These are phyloP conservation scores for Lepidium sativum DNA, from an alignment of 345 rosid genomes.

Conservation along the genomic window DNA sequence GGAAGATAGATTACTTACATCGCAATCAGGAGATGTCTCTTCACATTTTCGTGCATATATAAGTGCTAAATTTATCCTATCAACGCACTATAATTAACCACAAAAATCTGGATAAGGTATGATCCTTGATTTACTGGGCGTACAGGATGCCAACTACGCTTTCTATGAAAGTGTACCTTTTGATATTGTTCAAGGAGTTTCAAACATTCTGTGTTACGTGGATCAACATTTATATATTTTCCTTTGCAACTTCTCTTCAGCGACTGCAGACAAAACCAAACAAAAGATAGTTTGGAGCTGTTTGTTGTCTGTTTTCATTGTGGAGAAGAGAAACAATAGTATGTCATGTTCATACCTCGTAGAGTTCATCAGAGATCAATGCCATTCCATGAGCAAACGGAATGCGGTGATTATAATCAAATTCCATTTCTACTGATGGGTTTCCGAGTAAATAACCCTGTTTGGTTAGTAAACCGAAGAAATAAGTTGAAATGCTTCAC, in stretches of 20 bases:
- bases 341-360: slow-evolving; percentile 28
- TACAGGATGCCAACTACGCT: not conserved
- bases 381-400: slow-evolving; percentile 42
- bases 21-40: slow-evolving; percentile 17
- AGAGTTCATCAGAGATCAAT: slow-evolving; percentile 50
- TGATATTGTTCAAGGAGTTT: slow-evolving; percentile 8
- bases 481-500: not conserved
- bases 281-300: not conserved
- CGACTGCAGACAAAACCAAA: not conserved
- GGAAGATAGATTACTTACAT: slow-evolving; percentile 12
- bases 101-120: not conserved
- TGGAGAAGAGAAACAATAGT: not conserved
- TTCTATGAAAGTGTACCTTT: slow-evolving; percentile 26
- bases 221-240: slow-evolving; percentile 7
- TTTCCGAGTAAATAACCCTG: slow-evolving; percentile 73
- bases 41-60: not conserved
- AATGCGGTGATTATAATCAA: slow-evolving; percentile 34
- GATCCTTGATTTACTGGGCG: not conserved
- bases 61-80: not conserved
- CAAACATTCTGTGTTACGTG: slow-evolving; percentile 10
- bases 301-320: not conserved
- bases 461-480: not conserved
- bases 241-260: slow-evolving; percentile 20
- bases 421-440: slow-evolving; percentile 22
- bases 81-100: not conserved